A percentile compares a stretch with the other conserved stretches of the same genome.
Conservation (phyloP, 2,329 filamentous ascomycete species). For the Botrytis deweyae region DNA sequence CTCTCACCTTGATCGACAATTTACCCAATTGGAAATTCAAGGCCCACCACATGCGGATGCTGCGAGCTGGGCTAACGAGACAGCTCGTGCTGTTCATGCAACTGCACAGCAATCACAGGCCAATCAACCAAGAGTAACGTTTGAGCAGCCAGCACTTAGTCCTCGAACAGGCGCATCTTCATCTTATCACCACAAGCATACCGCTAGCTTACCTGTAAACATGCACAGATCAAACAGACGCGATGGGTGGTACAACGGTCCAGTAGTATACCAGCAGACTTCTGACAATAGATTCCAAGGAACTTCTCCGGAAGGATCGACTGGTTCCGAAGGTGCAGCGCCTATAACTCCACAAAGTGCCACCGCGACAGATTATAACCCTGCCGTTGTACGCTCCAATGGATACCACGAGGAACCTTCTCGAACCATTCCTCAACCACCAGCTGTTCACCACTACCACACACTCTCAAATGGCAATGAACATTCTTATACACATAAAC, state of each 20-base stretch:
- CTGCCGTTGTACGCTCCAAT: slow-evolving; percentile 51
- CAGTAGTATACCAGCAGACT: slow-evolving; percentile 39
- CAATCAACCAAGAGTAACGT: slow-evolving; percentile 50
- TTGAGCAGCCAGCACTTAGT: slow-evolving; percentile 50
- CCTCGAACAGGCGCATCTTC: slow-evolving; percentile 34
- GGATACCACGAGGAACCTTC: slow-evolving; percentile 46
- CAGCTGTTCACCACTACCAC: slow-evolving; percentile 28
- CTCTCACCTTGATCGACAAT: slow-evolving; percentile 62
- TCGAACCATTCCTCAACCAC: slow-evolving; percentile 25
- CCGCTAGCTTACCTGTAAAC: slow-evolving; percentile 58
- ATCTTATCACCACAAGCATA: slow-evolving; percentile 50
- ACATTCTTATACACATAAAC: slow-evolving; percentile 33
- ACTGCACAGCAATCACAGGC: slow-evolving; percentile 53
- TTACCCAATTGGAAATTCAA: slow-evolving; percentile 65
- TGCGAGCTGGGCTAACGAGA: slow-evolving; percentile 58
- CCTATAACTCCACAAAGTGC: slow-evolving; percentile 50
- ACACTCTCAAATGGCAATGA: slow-evolving; percentile 25
- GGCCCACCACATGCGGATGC: slow-evolving; percentile 52
- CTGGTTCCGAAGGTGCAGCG: slow-evolving; percentile 52
- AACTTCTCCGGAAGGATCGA: slow-evolving; percentile 55
- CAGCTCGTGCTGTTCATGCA: slow-evolving; percentile 54
- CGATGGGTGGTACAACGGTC: slow-evolving; percentile 70
- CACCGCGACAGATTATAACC: slow-evolving; percentile 50
- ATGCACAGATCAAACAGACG: slow-evolving; percentile 62
- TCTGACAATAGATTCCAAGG: slow-evolving; percentile 41